Base-by-base conservation (phyloP, 2,329 filamentous ascomycete species). In the Trichoderma sp. region DNA sequence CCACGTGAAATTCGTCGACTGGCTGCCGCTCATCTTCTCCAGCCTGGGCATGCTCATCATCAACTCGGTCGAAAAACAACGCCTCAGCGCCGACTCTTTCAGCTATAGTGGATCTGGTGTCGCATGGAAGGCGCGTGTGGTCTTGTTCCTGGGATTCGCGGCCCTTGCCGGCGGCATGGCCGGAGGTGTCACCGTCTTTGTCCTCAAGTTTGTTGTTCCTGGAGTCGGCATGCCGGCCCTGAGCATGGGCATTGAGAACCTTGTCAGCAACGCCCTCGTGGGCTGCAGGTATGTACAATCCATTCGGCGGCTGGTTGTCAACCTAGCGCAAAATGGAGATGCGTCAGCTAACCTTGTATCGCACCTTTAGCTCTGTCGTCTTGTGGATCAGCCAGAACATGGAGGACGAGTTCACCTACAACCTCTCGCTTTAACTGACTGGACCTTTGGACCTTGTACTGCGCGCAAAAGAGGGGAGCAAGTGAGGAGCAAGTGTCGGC, bases 351-450 rank as follows among this genome's bases (percentile, higher is more conserved):
- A 69, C 5, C 8, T 43, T 50, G 13, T n/a, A 23, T 26, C 9
- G 47, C 47, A 20, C 15, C 4, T 12, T 17, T 74, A 89, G 88
- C 81, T 87, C 87, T 26, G 88, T 90, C 62, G 86, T 91, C 73
- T 84, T 92, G 55, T 92, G 90, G 90, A 81, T 92, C 70, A 90
- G 87, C 81, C 90, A 92, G 84, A 92, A 92, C 77, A 91, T 92
- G 88, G 90, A 92, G 83, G 90, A 91, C 77, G 90, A 92, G 80
- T 92, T 91, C 76, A 86, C 88, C 61, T 92, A 92, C 80, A 91
- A 91, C 79, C 81, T 92, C 75, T 85, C 89, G 72, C 83, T 92
- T 74, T 90, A 79, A 81, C 71, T 6, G 66, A 72, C 17, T 32
- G 5, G 30, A 69, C 20, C 39, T 15, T 36, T 32, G 5, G 30